A percentile compares a stretch with the other conserved stretches of the same genome.
Evolutionary conservation across 495 filamentous ascomycete species (phyloP).

Genomic region (Penicillium turbatum): DNA sequence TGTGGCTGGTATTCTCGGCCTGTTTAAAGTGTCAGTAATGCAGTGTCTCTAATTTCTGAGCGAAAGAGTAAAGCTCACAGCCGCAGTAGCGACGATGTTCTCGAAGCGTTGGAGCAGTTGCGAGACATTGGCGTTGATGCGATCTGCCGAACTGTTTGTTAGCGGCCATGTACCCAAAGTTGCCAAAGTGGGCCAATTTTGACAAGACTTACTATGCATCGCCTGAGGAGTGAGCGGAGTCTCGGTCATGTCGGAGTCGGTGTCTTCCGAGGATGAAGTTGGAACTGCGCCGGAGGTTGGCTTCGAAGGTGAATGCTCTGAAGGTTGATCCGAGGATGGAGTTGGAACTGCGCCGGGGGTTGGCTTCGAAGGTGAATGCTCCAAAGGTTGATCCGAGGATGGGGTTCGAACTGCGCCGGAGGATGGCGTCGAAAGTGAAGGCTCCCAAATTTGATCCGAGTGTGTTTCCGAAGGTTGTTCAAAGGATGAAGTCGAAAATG

Average conservation of each 20-base stretch:
- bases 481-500: not conserved
- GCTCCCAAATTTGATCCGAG: too few relatives aligned
- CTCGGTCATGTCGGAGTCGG: slow-evolving; percentile 27
- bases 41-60: not conserved
- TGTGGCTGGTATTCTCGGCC: slow-evolving; percentile 38
- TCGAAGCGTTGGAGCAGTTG: slow-evolving; percentile 59
- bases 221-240: slow-evolving; percentile 36
- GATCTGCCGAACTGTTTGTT: slow-evolving; percentile 34
- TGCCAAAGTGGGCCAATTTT: not conserved
- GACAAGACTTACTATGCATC: slow-evolving; percentile 31
- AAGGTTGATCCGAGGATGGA: not conserved
- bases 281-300: not conserved
- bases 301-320: not conserved
- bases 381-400: too few relatives aligned
- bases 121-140: slow-evolving; percentile 50
- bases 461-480: too few relatives aligned
- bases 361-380: not conserved
- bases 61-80: slow-evolving; percentile 34
- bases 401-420: too few relatives aligned
- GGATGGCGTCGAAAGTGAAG: not conserved
- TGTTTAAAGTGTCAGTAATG: slow-evolving; percentile 6
- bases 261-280: not conserved
- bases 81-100: slow-evolving; percentile 54
- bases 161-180: not conserved
- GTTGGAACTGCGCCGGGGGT: too few relatives aligned